phyloP scores from a whole-genome alignment of 179 eudicot genomes.

The Beta corolliflora region DNA sequence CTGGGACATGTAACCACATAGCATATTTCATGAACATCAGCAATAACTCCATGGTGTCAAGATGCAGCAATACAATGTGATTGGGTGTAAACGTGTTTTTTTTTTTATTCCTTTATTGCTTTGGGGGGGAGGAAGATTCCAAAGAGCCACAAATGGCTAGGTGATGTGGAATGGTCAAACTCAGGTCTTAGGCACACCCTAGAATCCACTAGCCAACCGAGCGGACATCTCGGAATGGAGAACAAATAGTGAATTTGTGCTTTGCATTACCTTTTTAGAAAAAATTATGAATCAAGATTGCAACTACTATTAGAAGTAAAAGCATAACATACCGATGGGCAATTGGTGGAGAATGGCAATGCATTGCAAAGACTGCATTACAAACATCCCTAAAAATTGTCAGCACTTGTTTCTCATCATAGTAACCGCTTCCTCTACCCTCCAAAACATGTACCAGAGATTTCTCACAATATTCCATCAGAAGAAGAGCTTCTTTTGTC shows the following conservation, averaged over 20 bases:
- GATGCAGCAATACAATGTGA: not conserved
- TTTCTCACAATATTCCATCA: conserved; percentile 94
- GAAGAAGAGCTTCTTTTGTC: conserved; percentile 88
- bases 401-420: conserved; percentile 84
- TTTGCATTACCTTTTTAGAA: not conserved
- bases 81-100: not conserved
- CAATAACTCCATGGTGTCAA: not conserved
- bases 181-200: not conserved
- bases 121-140: not conserved
- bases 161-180: not conserved
- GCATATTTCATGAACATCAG: conserved; percentile 5
- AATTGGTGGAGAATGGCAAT: conserved; percentile 90
- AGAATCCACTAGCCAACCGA: not conserved
- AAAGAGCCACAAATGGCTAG: not conserved
- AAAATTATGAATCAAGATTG: not conserved
- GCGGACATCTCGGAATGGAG: not conserved
- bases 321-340: conserved; percentile 71
- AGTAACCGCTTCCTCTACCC: conserved; percentile 83
- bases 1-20: not conserved
- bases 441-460: conserved; percentile 86
- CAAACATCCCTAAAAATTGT: conserved; percentile 86
- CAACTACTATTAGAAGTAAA: not conserved
- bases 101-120: not conserved
- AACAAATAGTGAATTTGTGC: not conserved
- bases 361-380: conserved; percentile 97